A percentile compares a stretch with the other conserved stretches of the same genome.
Evolutionary conservation across 805 yeast species (phyloP).

Genomic region (Yarrowia deformans): DNA sequence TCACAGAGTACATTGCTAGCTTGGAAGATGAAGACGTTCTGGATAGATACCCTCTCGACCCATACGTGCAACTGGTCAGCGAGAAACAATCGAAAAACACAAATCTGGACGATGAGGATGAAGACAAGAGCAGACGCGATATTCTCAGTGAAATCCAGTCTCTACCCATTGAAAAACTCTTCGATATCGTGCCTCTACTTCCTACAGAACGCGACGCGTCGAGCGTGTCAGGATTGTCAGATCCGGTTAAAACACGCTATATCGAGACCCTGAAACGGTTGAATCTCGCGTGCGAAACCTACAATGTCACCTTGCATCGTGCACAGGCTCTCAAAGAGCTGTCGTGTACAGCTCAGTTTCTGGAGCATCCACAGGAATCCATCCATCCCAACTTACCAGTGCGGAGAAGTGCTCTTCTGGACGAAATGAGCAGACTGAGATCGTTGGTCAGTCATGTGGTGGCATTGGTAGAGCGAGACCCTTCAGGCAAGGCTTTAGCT

Average conservation of each 20-base stretch:
- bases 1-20: neutral
- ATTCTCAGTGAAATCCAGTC: conserved; percentile 20
- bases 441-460: conserved; percentile 1
- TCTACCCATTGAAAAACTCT: conserved; percentile 2
- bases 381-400: conserved; percentile 18
- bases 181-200: conserved; percentile 10
- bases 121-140: neutral
- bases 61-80: conserved; percentile 15
- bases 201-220: conserved; percentile 36
- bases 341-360: conserved; percentile 2
- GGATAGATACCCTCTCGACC: conserved; percentile 14
- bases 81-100: neutral
- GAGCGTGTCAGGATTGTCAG: conserved; percentile 6
- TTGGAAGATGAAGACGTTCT: conserved; percentile 4
- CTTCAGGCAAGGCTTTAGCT: neutral
- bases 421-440: conserved; percentile 27
- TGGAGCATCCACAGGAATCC: conserved; percentile 17
- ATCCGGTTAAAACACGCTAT: neutral
- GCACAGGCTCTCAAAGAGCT: conserved; percentile 29
- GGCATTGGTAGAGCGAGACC: conserved; percentile 9
- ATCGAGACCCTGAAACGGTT: neutral
- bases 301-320: conserved; percentile 2
- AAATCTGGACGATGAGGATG: neutral
- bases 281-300: conserved; percentile 15
- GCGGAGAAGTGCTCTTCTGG: conserved; percentile 9